Base-by-base conservation (phyloP, 768 basidiomycete genomes). In the Lyophyllum atratum region DNA sequence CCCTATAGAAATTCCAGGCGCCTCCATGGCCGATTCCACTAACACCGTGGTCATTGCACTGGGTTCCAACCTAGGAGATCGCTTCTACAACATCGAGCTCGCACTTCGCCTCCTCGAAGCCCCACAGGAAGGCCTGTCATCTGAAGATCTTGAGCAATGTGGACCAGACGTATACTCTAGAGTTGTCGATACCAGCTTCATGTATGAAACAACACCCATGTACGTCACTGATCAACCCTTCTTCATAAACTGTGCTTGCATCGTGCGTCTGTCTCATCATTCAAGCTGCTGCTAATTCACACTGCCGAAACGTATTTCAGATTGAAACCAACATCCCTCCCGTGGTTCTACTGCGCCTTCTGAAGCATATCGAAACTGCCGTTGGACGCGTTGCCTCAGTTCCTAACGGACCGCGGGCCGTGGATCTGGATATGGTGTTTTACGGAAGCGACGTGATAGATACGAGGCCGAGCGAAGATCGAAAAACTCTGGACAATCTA, bases 151-250 rank as follows among this genome's bases (percentile, higher is more conserved):
- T 10, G 56, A 51, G 39, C 49, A 61, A 51, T 56, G 50, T 37
- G 52, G 44, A 10, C 44, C 52, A 19, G 59, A 70, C 29, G 70
- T 69, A 0, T 62, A 62, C 25, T 69, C 80, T 2, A 66, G 65
- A 15, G 76, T 96, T 26, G 70, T 86, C 21, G 80, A 92, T 63
- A 95, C 93, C 1, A 94, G 93, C 67, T 92, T 94, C 72, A 68
- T 98, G 75, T 98, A 98, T 68, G 90, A 98, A 72, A 95, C 90
- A 19, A 80, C 87, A 11, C 93, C 97, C 0, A 98, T 99, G 97
- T 98, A 99, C 68, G 89, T 96, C 42, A 84, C 84, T 11, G 89
- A 97, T 55, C 97, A 99, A 69, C 90, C 88, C 12, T 74, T 78
- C 33, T 98, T 98, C 72, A 81, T 90, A 57, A 99, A 98, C 66